Base-by-base conservation (phyloP, 2,329 filamentous ascomycete genomes). In the Colletotrichum sp. region DNA sequence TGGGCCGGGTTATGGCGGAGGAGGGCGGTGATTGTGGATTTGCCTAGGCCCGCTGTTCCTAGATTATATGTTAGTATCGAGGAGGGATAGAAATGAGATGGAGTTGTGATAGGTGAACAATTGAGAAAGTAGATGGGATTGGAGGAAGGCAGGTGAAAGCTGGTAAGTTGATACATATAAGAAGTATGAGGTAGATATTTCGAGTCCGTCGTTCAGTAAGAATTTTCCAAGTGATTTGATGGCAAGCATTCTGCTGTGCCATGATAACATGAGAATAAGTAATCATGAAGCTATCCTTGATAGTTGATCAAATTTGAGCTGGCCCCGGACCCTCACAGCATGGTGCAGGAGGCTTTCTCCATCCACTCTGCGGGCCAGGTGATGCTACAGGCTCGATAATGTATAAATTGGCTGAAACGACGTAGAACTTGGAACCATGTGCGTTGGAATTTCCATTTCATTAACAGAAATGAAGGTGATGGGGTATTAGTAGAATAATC, bases 1-100 rank as follows among this genome's bases (percentile, higher is more conserved):
- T 89, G 86, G 1, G 83, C 82, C 3, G 90, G 89, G 9, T 83
- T 80, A 79, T 91, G 90, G 21, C 58, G 28, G 24, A 76, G 71
- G 18, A 76, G 65, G 43, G 74, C 26, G 21, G 18, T 18, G 32
- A 70, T 65, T 16, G 74, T 74, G 10, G 74, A 28, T 65, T 74
- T 76, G n/a, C 74, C 74, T 4, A 74, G n/a, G 5, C 71, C 74
- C n/a, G 74, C 71, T 65, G 74, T 74, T 24, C 74, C 71, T 76
- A n/a, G 13, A 14, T 18, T 7, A 6, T 55, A 8, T 74, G 65
- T 55, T 24, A 14, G n/a, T 18, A 7, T 38, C 3, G 24, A 5
- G 8, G 9, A 28, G 12, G 8, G n/a, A 3, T 3, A n/a, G n/a
- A n/a, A n/a, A n/a, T n/a, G n/a, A n/a, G n/a, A n/a, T n/a, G n/a